These are phyloP conservation scores for Verticillium klebahnii DNA, from an alignment of 2,329 filamentous ascomycete species.

Conservation along the genomic window DNA sequence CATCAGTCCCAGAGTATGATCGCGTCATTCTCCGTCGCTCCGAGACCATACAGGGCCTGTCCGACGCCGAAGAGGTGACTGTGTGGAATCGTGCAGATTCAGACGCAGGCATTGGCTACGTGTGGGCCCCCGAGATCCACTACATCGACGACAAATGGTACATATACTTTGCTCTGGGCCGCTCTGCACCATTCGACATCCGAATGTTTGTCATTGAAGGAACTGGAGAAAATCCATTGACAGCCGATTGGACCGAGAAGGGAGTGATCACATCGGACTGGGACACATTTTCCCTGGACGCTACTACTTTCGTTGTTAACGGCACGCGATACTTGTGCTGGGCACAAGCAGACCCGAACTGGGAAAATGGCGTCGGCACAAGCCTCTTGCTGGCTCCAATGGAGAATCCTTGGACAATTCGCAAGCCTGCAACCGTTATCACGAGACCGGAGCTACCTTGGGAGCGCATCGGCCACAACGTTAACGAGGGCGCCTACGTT, in stretches of 20 bases:
- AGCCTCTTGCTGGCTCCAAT: slow-evolving; percentile 19
- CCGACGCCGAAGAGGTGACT: slow-evolving; percentile 13
- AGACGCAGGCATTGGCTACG: slow-evolving; percentile 34
- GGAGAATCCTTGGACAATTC: slow-evolving; percentile 22
- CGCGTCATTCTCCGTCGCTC: slow-evolving; percentile 9
- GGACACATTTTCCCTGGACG: slow-evolving; percentile 25
- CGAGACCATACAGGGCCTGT: slow-evolving; percentile 10
- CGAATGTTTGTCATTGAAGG: slow-evolving; percentile 22
- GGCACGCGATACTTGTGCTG: slow-evolving; percentile 22
- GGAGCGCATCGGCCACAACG: slow-evolving; percentile 16
- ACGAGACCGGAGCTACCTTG: slow-evolving; percentile 12
- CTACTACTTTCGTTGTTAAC: slow-evolving; percentile 20
- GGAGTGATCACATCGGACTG: slow-evolving; percentile 21
- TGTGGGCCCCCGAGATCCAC: slow-evolving; percentile 55
- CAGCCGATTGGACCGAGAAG: slow-evolving; percentile 22
- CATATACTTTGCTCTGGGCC: slow-evolving; percentile 39
- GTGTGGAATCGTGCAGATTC: slow-evolving; percentile 32
- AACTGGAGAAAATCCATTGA: slow-evolving; percentile 20
- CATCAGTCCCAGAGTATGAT: slow-evolving; percentile 13
- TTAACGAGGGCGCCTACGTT: slow-evolving; percentile 15
- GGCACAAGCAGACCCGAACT: slow-evolving; percentile 22
- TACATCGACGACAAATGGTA: slow-evolving; percentile 46
- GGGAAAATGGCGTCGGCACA: slow-evolving; percentile 15
- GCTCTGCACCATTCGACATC: slow-evolving; percentile 11
- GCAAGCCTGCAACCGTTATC: slow-evolving; percentile 10